phyloP scores from a whole-genome alignment of 257 asterid species.

The Solanum appendiculatum region DNA sequence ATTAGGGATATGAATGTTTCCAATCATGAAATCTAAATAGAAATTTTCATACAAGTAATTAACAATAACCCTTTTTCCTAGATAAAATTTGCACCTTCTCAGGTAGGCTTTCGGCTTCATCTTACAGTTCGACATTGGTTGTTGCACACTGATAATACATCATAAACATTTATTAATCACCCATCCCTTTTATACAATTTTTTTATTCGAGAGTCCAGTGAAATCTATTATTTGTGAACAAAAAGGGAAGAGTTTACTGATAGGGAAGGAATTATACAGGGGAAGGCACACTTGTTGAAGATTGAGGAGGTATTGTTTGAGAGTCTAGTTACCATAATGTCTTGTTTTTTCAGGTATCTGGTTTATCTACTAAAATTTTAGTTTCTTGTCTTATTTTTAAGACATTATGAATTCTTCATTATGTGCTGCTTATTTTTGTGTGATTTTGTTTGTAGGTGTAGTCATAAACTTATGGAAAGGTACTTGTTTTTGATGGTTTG shows the following conservation, averaged over 20 bases:
- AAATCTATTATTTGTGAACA: not conserved
- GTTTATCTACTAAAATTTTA: not conserved
- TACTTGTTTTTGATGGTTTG: conserved; percentile 93
- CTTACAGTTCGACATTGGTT: too few relatives aligned
- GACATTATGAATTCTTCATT: not conserved
- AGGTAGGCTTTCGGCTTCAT: too few relatives aligned
- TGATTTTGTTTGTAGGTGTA: conserved; percentile 26
- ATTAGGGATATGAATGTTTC: too few relatives aligned
- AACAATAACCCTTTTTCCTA: too few relatives aligned
- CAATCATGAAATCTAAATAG: too few relatives aligned
- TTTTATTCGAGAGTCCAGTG: too few relatives aligned
- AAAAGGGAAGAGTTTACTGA: not conserved
- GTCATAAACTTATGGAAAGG: conserved; percentile 95
- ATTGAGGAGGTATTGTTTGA: conserved; percentile 72
- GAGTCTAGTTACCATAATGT: conserved; percentile 90
- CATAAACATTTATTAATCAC: too few relatives aligned
- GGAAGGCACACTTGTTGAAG: conserved; percentile 94
- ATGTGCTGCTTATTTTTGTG: not conserved
- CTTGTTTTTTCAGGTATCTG: conserved; percentile 74
- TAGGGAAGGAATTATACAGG: conserved; percentile 42
- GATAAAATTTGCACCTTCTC: too few relatives aligned
- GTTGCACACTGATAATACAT: too few relatives aligned
- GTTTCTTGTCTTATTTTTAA: not conserved
- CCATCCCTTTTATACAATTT: too few relatives aligned
- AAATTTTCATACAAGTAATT: too few relatives aligned